Percentiles rank a stretch among this genome's conserved stretches.
These are phyloP conservation scores for Citrullus colocynthis DNA, from an alignment of 306 rosid species.

Conservation along the genomic window DNA sequence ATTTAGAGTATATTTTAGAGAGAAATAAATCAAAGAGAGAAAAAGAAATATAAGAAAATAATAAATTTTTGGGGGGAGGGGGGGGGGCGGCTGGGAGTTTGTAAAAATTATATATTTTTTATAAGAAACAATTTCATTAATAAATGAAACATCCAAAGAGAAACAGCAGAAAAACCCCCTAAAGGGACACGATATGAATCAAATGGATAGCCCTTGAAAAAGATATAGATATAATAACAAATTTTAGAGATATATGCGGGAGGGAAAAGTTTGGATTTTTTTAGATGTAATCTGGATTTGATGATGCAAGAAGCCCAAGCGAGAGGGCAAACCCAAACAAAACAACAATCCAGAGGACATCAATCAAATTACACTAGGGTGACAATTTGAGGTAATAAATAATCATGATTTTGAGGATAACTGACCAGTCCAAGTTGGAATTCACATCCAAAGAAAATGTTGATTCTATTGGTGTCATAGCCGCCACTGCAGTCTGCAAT, in stretches of 20 bases:
- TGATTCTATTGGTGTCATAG: constrained; percentile 53
- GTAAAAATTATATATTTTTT: too few species aligned
- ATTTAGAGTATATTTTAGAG: not conserved
- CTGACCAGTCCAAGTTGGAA: constrained; percentile 44
- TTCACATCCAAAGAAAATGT: constrained; percentile 44
- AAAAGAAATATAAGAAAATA: not conserved
- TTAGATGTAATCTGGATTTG: not conserved
- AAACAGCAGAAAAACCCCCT: too few species aligned
- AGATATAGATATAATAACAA: not conserved
- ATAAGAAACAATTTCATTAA: too few species aligned
- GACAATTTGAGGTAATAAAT: not conserved
- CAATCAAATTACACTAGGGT: too few species aligned
- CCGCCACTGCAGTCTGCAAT: constrained; percentile 52
- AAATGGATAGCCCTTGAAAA: too few species aligned
- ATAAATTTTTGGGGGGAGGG: not conserved
- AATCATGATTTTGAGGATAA: not conserved
- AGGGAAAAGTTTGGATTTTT: too few species aligned
- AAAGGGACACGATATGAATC: too few species aligned
- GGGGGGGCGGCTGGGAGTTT: too few species aligned
- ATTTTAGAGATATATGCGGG: not conserved
- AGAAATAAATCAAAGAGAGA: not conserved
- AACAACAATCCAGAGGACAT: not conserved
- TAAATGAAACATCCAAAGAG: too few species aligned
- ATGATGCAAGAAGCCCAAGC: too few species aligned
- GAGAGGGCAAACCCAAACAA: too few species aligned